These are phyloP conservation scores for Carex pumila DNA, from an alignment of 176 grass and related monocot species.

Conservation along the genomic window DNA sequence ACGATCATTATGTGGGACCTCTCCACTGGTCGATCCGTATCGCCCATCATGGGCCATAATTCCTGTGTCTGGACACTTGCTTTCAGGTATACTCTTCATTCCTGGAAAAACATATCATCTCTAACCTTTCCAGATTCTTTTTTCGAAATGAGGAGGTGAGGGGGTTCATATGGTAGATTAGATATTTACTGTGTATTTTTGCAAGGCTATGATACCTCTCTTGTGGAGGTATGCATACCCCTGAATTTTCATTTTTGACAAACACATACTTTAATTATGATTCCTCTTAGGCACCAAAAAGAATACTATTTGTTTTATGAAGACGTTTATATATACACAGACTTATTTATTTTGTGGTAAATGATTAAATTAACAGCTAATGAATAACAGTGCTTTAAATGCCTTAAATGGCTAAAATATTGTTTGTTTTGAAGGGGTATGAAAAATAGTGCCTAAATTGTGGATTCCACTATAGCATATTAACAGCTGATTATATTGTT, in stretches of 20 bases:
- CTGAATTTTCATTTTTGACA: background rate
- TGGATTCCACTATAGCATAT: background rate
- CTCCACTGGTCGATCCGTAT: conserved; percentile 57
- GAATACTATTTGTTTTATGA: background rate
- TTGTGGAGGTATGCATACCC: background rate
- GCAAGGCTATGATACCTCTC: background rate
- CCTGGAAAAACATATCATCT: background rate
- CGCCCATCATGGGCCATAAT: conserved; percentile 72
- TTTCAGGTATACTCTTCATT: conserved; percentile 50
- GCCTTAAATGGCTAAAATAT: background rate
- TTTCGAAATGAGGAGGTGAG: background rate
- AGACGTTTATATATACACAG: too few relatives aligned
- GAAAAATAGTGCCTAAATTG: background rate
- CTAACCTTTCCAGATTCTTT: background rate
- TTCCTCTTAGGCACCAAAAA: background rate
- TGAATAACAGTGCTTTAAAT: too few relatives aligned
- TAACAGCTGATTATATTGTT: background rate
- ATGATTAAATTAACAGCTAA: too few relatives aligned
- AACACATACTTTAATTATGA: background rate
- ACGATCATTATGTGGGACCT: conserved; percentile 98
- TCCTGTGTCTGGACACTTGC: conserved; percentile 90
- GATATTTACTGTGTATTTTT: background rate
- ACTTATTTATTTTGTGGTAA: too few relatives aligned
- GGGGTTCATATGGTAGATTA: background rate
- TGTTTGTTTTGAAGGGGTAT: background rate